Conservation (phyloP, 495 filamentous ascomycete species). For the Talaromyces adpressus region DNA sequence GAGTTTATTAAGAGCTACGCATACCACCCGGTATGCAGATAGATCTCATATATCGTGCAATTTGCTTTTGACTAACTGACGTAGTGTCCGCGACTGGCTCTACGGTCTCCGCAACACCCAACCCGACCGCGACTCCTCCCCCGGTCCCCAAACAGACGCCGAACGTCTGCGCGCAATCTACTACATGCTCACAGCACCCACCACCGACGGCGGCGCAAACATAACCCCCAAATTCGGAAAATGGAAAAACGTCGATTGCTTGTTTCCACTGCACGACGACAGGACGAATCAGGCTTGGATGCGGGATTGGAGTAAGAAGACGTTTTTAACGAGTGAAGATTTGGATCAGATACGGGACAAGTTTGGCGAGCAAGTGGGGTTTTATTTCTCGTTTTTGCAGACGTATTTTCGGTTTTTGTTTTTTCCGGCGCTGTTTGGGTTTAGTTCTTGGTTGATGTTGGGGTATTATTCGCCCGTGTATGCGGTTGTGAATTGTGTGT, state of each 20-base stretch:
- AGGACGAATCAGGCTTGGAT: slow-evolving; percentile 87
- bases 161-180: slow-evolving; percentile 82
- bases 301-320: slow-evolving; percentile 77
- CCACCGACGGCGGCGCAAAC: slow-evolving; percentile 78
- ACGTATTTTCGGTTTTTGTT: slow-evolving; percentile 82
- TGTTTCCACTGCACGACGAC: slow-evolving; percentile 87
- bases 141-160: slow-evolving; percentile 71
- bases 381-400: slow-evolving; percentile 95
- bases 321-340: slow-evolving; percentile 68
- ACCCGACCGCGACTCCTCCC: slow-evolving; percentile 60
- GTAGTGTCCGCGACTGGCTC: slow-evolving; percentile 90
- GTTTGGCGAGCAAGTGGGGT: slow-evolving; percentile 90
- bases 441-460: slow-evolving; percentile 72
- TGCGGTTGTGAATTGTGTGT: slow-evolving; percentile 71
- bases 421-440: slow-evolving; percentile 79
- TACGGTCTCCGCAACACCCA: slow-evolving; percentile 76
- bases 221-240: slow-evolving; percentile 75
- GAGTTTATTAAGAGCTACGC: slow-evolving; percentile 45
- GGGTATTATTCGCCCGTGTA: slow-evolving; percentile 82
- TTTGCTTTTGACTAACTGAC: slow-evolving; percentile 6
- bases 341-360: slow-evolving; percentile 77
- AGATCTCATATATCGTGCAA: too few relatives aligned
- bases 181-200: slow-evolving; percentile 76
- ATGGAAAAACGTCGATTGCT: slow-evolving; percentile 76
- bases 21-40: slow-evolving; percentile 66